A percentile compares a stretch with the other conserved stretches of the same genome.
phyloP scores from a whole-genome alignment of 371 early-diverging fungal genomes.

The Furculomyces boomerangus region DNA sequence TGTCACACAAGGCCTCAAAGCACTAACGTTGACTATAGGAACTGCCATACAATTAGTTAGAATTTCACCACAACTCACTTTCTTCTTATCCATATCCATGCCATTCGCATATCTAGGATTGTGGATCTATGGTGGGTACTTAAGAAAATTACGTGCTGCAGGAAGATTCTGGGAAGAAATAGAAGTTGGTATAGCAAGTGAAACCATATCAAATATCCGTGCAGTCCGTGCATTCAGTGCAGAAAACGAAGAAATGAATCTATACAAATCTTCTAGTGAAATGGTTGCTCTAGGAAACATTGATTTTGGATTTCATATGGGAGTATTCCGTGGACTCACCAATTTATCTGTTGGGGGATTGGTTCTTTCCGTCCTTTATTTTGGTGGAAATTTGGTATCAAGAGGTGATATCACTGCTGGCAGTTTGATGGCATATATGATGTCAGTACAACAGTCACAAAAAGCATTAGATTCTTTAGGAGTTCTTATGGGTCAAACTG shows the following conservation, averaged over 20 bases:
- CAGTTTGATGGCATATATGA: constrained; percentile 54
- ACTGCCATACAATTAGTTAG: constrained; percentile 40
- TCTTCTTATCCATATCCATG: constrained; percentile 40
- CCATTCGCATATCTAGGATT: constrained; percentile 42
- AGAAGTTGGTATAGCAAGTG: constrained; percentile 45
- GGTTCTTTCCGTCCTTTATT: constrained; percentile 50
- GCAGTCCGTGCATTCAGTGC: constrained; percentile 61
- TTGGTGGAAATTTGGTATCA: constrained; percentile 52
- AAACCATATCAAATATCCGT: constrained; percentile 46
- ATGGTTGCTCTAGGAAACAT: constrained; percentile 25
- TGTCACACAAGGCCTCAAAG: constrained; percentile 51
- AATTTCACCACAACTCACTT: constrained; percentile 43
- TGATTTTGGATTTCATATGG: constrained; percentile 54
- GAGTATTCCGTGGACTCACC: constrained; percentile 55
- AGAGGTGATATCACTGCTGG: constrained; percentile 43
- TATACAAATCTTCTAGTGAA: constrained; percentile 30
- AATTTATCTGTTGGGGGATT: constrained; percentile 48
- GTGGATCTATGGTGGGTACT: constrained; percentile 49
- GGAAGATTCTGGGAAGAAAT: constrained; percentile 33
- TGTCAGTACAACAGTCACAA: constrained; percentile 59
- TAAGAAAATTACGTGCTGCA: constrained; percentile 34
- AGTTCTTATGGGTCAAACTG: constrained; percentile 52
- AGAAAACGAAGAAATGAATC: constrained; percentile 40
- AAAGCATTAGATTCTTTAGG: constrained; percentile 52
- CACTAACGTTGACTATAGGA: constrained; percentile 46